Conservation (phyloP, 352 stramenopile species). For the Phytophthora agathidicida region DNA sequence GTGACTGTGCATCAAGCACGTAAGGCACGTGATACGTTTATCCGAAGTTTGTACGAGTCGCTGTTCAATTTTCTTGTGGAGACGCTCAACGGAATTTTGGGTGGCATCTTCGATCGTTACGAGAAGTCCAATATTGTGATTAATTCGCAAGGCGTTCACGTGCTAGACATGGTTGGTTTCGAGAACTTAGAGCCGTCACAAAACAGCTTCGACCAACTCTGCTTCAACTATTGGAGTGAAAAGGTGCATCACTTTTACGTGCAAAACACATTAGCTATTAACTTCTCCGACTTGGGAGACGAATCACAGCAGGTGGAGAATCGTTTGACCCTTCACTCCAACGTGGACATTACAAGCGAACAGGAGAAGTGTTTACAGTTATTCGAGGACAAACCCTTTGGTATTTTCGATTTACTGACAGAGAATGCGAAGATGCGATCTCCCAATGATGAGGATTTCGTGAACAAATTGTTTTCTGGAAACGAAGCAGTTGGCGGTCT, state of each 20-base stretch:
- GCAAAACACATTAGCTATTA: conserved; percentile 72
- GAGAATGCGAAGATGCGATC: conserved; percentile 71
- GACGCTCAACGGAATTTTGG: conserved; percentile 81
- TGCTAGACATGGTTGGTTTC: conserved; percentile 83
- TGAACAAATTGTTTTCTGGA: conserved; percentile 76
- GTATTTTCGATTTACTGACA: conserved; percentile 74
- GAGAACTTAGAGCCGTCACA: conserved; percentile 61
- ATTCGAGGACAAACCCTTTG: conserved; percentile 77
- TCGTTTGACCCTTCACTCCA: conserved; percentile 56
- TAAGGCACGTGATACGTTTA: conserved; percentile 78
- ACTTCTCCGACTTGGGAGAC: conserved; percentile 59
- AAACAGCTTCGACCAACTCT: conserved; percentile 82
- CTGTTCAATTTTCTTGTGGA: conserved; percentile 83
- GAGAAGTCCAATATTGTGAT: conserved; percentile 86
- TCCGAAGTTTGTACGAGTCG: conserved; percentile 79
- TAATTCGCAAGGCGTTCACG: conserved; percentile 81
- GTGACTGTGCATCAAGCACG: conserved; percentile 79
- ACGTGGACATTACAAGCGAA: conserved; percentile 58
- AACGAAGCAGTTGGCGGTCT: conserved; percentile 63
- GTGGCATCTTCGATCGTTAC: conserved; percentile 84
- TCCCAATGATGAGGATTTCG: conserved; percentile 79
- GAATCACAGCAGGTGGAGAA: conserved; percentile 75
- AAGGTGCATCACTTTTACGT: conserved; percentile 86
- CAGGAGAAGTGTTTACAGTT: conserved; percentile 70
- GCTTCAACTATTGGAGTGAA: conserved; percentile 88